Evolutionary conservation across 345 rosid genomes (phyloP), one percentile per base, ranked within the genome.

Genomic region (Arabis hirsuta): DNA sequence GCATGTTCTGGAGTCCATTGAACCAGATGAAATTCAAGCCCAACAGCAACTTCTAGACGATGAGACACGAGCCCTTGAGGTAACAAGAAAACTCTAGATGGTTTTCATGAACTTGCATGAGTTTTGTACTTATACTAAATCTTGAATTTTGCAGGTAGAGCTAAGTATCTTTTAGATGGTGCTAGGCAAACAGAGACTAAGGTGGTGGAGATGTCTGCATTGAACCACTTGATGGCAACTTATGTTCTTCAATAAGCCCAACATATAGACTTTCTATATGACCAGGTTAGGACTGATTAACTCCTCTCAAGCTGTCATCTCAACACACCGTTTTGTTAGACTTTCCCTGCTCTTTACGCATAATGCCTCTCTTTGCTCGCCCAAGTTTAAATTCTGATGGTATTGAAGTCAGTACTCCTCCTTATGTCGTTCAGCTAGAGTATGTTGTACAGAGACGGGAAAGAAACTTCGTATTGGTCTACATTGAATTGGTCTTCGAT

Each of bases 201-300:
- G 84, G 90, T 96, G 98, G 92, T 96, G 69, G 99, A 96, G 84
- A 92, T 96, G 96, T 92, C 98, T 55, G 98, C 98, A 64, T 44
- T 88, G 80, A 92, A 96, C 78, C 99, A 96, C 67, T 92, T 92
- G 45, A 84, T 92, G 90, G 86, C 99, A 66, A 88, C 98, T 1
- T 97, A 90, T 74, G 90, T 92, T 72, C 89, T 92, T 73, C 98
- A 92, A 42, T 98, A 96, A 86, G 87, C 96, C 19, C 95, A 92
- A 65, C 98, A 92, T 76, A 96, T 92, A 65, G 99, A 92, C 74
- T 51, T 56, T 74, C 80, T 96, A 22, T 92, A 92, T 69, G 97
- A 92, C 5, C 97, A 88, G 93, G 99, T 88, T 55, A 67, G 84
- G 45, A 71, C 71, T 61, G 71, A 9, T 4, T 47, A 2, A 26